A percentile compares a stretch with the other conserved stretches of the same genome.
phyloP scores from a whole-genome alignment of 176 grass and related monocot species.

The Thinopyrum elongatum region DNA sequence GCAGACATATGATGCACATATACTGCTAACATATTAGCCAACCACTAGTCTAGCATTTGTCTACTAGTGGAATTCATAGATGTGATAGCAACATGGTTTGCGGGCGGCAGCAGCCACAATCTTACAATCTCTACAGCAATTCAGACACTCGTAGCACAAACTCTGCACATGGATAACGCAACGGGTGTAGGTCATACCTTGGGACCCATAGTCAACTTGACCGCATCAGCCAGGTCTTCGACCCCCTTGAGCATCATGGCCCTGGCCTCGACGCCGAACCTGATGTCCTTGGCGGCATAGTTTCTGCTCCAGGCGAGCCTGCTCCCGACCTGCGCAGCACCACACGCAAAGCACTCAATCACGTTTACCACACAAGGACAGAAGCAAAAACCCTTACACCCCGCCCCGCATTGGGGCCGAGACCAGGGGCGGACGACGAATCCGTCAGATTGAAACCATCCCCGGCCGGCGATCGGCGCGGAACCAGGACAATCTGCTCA shows the following conservation, averaged over 20 bases:
- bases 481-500: neutral
- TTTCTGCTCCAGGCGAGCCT: slow-evolving; percentile 74
- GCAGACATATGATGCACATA: neutral
- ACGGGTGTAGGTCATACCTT: slow-evolving; percentile 44
- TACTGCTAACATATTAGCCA: neutral
- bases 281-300: slow-evolving; percentile 97
- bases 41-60: neutral
- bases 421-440: neutral
- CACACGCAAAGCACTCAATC: neutral
- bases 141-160: neutral
- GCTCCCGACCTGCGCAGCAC: slow-evolving; percentile 60
- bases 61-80: neutral
- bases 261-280: slow-evolving; percentile 80
- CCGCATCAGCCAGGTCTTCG: slow-evolving; percentile 87
- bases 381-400: too few species aligned
- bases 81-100: neutral
- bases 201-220: slow-evolving; percentile 91
- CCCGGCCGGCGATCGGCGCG: neutral
- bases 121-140: neutral
- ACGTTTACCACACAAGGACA: neutral
- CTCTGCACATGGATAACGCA: neutral
- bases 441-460: neutral
- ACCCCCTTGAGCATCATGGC: slow-evolving; percentile 92
- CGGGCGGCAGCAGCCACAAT: neutral
- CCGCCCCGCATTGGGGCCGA: neutral